Conservation (phyloP, 1,284 basidiomycete genomes). For the Thecaphora thlaspeos region DNA sequence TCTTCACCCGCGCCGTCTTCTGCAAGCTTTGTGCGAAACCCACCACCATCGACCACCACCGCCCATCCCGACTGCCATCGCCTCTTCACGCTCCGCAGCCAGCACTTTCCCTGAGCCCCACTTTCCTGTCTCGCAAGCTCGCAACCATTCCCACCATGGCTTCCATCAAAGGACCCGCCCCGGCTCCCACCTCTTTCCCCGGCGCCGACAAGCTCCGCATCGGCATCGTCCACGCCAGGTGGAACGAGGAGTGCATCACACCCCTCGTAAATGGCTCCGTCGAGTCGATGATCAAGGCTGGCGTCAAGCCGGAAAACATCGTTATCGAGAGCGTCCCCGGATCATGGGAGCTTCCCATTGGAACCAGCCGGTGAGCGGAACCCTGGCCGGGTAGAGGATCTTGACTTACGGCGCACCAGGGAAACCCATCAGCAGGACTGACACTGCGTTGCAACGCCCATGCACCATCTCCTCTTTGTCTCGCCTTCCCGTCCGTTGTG, state of each 20-base stretch:
- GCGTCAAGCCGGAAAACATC: constrained; percentile 87
- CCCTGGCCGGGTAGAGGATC: too few relatives aligned
- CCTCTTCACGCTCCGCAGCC: too few relatives aligned
- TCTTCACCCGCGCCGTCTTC: too few relatives aligned
- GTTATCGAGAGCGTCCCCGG: constrained; percentile 88
- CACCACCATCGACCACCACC: too few relatives aligned
- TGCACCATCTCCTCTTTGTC: too few relatives aligned
- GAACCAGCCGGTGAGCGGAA: constrained; percentile 18
- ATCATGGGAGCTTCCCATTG: constrained; percentile 54
- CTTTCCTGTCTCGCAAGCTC: background rate
- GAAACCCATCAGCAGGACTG: too few relatives aligned
- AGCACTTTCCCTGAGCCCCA: too few relatives aligned
- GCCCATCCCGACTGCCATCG: too few relatives aligned
- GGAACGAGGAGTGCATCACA: constrained; percentile 84
- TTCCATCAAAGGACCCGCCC: constrained; percentile 51
- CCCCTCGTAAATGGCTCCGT: constrained; percentile 76
- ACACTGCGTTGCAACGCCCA: too few relatives aligned
- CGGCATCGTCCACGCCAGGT: constrained; percentile 60
- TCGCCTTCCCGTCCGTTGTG: too few relatives aligned
- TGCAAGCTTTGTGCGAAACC: too few relatives aligned
- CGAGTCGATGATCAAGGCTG: constrained; percentile 73
- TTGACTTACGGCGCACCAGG: too few relatives aligned
- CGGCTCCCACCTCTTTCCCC: constrained; percentile 51
- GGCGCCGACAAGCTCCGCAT: constrained; percentile 47
- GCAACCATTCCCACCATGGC: constrained; percentile 12